Base-by-base conservation (phyloP, 306 rosid species). In the Castanea crenata region DNA sequence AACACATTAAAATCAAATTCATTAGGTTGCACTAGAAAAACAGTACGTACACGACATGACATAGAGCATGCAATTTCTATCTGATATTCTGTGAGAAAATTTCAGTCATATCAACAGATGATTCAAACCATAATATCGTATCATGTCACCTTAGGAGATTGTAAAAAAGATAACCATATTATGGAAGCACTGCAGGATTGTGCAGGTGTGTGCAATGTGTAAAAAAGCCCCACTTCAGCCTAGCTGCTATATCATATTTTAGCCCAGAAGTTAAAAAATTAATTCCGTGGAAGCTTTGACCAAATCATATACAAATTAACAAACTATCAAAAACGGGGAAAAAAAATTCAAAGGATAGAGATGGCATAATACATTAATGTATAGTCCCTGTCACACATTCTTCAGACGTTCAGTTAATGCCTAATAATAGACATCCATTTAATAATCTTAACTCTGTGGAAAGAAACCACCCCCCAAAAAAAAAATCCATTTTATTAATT, bases 1-100 rank as follows among this genome's bases (percentile, higher is more conserved):
- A 41, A 49, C 65, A 29, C 55, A 77, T 76, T 34, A 68, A 55
- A 69, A 32, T 52, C 73, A 63, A 49, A 74, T 27, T 27, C 55
- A 62, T 72, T 51, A 84, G 35, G 62, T 15, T 4, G 46, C 10
- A 74, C 5, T 15, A 38, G 20, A 68, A 4, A 29, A 64, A 59
- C 23, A 20, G 68, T 16, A 29, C 55, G 19, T 19, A 74, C 44
- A 74, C 55, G 49, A 65, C 52, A 74, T 38, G 46, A 61, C 54
- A 55, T 32, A 18, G 63, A 70, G 32, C 15, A 29, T 21, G 44
- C 46, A 29, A 14, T 64, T 49, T 49, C 70, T 64, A 16, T 16
- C 44, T 35, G n/a, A 29, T 31, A 31, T 16, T 1, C 20, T 23
- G 15, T 0, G 32, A 16, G 44, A 31, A 64, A 64, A 29, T 35